phyloP scores from a whole-genome alignment of 2,329 filamentous ascomycete species.

The Phyllosticta paracitricarpa region DNA sequence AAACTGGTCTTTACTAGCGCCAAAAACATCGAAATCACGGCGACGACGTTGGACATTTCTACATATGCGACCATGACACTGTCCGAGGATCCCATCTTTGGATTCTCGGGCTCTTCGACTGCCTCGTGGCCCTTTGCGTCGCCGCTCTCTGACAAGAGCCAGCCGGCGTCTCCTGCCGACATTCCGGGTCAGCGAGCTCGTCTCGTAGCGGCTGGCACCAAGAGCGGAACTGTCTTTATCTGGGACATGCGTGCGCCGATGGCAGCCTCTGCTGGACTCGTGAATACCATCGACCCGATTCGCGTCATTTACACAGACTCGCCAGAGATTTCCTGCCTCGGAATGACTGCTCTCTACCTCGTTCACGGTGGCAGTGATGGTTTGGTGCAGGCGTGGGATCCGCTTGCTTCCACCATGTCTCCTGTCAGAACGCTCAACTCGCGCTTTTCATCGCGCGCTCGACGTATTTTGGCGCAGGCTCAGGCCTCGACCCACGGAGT shows the following conservation, averaged over 20 bases:
- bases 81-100: conserved; percentile 67
- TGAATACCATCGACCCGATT: conserved; percentile 58
- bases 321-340: conserved; percentile 73
- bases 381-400: conserved; percentile 93
- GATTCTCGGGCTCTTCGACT: conserved; percentile 44
- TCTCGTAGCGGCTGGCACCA: conserved; percentile 72
- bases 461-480: conserved; percentile 61
- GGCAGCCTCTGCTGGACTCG: conserved; percentile 43
- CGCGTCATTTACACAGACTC: conserved; percentile 83
- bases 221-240: conserved; percentile 62
- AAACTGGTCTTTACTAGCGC: conserved; percentile 52
- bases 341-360: conserved; percentile 73
- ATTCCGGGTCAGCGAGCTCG: conserved; percentile 79
- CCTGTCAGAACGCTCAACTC: conserved; percentile 83
- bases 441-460: conserved; percentile 69
- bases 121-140: conserved; percentile 45
- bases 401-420: conserved; percentile 66
- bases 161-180: conserved; percentile 41
- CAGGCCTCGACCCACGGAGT: conserved; percentile 57
- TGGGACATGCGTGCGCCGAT: conserved; percentile 72
- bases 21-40: conserved; percentile 53
- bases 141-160: conserved; percentile 40
- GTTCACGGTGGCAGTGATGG: conserved; percentile 93
- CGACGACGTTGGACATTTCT: conserved; percentile 64
- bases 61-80: conserved; percentile 59